phyloP scores from a whole-genome alignment of 176 grass and related monocot species.

The Urochloa ruziziensis region DNA sequence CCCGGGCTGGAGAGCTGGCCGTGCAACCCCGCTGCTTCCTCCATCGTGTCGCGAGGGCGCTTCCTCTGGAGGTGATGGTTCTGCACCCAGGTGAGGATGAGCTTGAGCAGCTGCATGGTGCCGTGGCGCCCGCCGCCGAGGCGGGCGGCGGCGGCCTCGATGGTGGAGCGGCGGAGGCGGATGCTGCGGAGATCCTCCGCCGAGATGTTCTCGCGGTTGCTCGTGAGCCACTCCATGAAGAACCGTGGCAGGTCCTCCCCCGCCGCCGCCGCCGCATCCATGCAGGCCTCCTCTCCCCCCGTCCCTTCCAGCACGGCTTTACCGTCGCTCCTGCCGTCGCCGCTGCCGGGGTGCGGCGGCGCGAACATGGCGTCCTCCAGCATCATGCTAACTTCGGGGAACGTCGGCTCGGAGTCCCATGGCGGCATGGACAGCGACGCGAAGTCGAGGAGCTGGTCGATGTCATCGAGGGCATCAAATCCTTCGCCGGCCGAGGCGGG shows the following conservation, averaged over 20 bases:
- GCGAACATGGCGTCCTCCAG: conserved; percentile 42
- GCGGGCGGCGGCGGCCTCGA: conserved; percentile 67
- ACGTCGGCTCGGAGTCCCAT: conserved; percentile 68
- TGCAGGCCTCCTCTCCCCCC: conserved; percentile 29
- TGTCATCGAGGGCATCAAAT: conserved; percentile 37
- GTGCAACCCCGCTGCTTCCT: conserved; percentile 17
- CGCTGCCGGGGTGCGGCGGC: neutral
- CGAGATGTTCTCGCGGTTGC: conserved; percentile 77
- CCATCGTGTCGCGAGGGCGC: conserved; percentile 26
- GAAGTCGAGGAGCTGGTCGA: conserved; percentile 57
- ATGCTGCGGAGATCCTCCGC: conserved; percentile 86
- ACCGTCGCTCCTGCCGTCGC: neutral
- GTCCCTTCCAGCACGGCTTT: conserved; percentile 11
- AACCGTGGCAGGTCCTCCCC: conserved; percentile 67
- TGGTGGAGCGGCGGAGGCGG: conserved; percentile 80
- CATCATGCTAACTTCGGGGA: conserved; percentile 49
- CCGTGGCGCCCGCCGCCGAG: conserved; percentile 68
- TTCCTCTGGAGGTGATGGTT: conserved; percentile 83
- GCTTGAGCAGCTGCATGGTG: conserved; percentile 78
- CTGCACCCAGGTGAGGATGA: conserved; percentile 93
- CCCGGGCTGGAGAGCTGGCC: conserved; percentile 18
- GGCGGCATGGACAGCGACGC: conserved; percentile 64
- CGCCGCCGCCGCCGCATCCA: neutral
- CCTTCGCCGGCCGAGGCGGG: conserved; percentile 23
- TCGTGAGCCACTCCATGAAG: conserved; percentile 96